Evolutionary conservation across 768 basidiomycete genomes (phyloP).

Genomic region (Collybiopsis confluens): DNA sequence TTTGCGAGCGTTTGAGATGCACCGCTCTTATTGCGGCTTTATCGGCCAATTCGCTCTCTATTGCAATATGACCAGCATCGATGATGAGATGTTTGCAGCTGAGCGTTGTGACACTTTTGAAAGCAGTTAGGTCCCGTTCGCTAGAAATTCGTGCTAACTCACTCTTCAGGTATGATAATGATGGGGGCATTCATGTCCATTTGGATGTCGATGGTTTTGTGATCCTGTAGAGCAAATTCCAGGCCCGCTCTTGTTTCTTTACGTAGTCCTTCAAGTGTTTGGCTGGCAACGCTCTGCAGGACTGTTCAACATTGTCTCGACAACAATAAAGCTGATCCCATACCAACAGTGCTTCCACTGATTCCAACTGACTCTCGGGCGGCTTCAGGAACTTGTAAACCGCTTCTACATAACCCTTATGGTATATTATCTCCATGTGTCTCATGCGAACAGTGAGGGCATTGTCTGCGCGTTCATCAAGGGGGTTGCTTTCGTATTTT

Average conservation of each 20-base stretch:
- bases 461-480: conserved; percentile 89
- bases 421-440: conserved; percentile 96
- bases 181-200: conserved; percentile 96
- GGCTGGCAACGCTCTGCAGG: conserved; percentile 78
- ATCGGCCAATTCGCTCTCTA: conserved; percentile 85
- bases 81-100: conserved; percentile 84
- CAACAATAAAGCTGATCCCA: conserved; percentile 19
- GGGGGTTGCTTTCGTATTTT: conserved; percentile 88
- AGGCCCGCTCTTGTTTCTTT: conserved; percentile 93
- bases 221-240: conserved; percentile 87
- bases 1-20: conserved; percentile 75
- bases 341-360: conserved; percentile 88
- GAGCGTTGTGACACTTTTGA: conserved; percentile 63
- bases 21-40: conserved; percentile 76
- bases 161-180: conserved; percentile 97
- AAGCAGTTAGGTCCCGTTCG: neutral
- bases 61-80: conserved; percentile 95
- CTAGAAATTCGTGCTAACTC: conserved; percentile 14
- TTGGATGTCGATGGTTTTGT: conserved; percentile 95
- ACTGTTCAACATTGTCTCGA: conserved; percentile 8
- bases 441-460: conserved; percentile 87
- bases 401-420: conserved; percentile 89
- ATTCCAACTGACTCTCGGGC: conserved; percentile 91
- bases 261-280: conserved; percentile 88
- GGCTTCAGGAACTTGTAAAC: conserved; percentile 90